A percentile compares a stretch with the other conserved stretches of the same genome.
Evolutionary conservation across 2,329 filamentous ascomycete genomes (phyloP).

Genomic region (Myotisia sp.): DNA sequence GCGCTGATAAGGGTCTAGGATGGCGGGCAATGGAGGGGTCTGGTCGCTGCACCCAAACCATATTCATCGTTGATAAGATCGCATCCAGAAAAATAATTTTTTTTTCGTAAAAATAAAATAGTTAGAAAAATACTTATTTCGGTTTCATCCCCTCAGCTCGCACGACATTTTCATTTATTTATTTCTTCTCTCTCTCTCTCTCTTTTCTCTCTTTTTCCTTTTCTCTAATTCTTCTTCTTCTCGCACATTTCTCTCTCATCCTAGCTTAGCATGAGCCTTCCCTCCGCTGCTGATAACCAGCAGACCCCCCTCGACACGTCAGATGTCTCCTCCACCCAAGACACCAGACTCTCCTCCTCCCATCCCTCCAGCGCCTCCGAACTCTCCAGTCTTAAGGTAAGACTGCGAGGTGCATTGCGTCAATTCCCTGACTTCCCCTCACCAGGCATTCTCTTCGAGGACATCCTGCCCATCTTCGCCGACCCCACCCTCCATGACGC

Average conservation of each 20-base stretch:
- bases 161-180: too few relatives aligned
- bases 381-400: conserved; percentile 51
- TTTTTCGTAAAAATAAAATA: too few relatives aligned
- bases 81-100: too few relatives aligned
- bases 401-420: conserved; percentile 57
- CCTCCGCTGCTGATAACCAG: conserved; percentile 17
- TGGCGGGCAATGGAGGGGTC: too few relatives aligned
- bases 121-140: too few relatives aligned
- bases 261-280: conserved; percentile 24
- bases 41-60: too few relatives aligned
- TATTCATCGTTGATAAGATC: too few relatives aligned
- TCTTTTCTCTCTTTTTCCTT: conserved; percentile 12
- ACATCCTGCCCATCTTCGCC: conserved; percentile 93
- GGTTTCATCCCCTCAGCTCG: too few relatives aligned
- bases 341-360: conserved; percentile 32
- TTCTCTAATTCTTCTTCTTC: conserved; percentile 17
- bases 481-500: conserved; percentile 57
- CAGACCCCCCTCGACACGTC: conserved; percentile 15
- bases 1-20: too few relatives aligned
- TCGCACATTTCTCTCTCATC: conserved; percentile 13
- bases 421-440: conserved; percentile 86
- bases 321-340: conserved; percentile 28
- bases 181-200: conserved; percentile 7
- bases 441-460: conserved; percentile 87
- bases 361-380: conserved; percentile 36